phyloP scores from a whole-genome alignment of 1,284 basidiomycete genomes.

The Cutaneotrichosporon cutaneum region DNA sequence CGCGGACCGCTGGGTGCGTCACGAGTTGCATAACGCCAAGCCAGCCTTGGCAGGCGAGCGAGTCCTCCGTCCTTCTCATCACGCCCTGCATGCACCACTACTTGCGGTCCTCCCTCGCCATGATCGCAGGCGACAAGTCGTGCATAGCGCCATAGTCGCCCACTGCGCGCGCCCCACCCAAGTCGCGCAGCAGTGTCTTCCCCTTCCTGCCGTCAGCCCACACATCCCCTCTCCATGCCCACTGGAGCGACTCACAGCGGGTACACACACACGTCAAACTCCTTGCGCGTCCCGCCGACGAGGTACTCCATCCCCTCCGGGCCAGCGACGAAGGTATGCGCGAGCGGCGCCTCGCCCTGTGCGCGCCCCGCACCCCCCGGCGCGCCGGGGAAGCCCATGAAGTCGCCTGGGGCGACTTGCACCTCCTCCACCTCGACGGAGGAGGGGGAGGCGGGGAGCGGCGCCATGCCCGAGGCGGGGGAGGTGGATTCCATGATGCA shows the following conservation, averaged over 20 bases:
- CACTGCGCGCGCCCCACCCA: no score
- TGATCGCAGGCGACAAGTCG: no score
- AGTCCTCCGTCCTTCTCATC: no score
- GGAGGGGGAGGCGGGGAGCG: neutral
- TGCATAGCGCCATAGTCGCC: no score
- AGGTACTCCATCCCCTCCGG: conserved; percentile 31
- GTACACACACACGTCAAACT: conserved; percentile 30
- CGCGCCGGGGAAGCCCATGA: conserved; percentile 24
- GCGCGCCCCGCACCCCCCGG: conserved; percentile 10
- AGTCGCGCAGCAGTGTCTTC: conserved; percentile 1
- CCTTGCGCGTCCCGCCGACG: conserved; percentile 27
- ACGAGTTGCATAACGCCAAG: no score
- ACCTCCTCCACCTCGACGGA: conserved; percentile 15
- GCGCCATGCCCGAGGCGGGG: neutral
- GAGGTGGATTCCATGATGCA: neutral
- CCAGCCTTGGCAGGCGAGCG: no score
- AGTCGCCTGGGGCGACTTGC: conserved; percentile 26
- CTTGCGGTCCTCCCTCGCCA: neutral
- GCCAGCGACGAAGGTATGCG: conserved; percentile 29
- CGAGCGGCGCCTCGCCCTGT: conserved; percentile 15
- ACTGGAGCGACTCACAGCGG: conserved; percentile 32
- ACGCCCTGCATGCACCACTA: neutral
- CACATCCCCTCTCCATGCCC: neutral
- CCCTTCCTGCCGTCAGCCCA: conserved; percentile 4
- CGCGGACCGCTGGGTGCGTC: no score